A percentile compares a stretch with the other conserved stretches of the same genome.
Evolutionary conservation across 2,329 filamentous ascomycete species (phyloP).

Genomic region (Aureobasidium sp.): DNA sequence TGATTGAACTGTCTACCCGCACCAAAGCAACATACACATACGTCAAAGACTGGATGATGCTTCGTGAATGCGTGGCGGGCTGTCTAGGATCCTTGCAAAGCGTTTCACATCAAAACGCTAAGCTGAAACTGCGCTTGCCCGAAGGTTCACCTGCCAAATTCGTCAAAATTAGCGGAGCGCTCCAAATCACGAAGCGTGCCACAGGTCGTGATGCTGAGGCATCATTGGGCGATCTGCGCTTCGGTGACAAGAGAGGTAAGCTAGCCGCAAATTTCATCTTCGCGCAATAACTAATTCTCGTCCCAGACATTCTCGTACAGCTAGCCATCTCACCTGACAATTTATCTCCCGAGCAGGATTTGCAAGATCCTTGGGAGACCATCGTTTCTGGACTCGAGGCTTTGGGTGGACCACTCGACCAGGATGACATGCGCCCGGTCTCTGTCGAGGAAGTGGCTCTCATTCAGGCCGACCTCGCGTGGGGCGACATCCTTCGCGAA

Average conservation of each 20-base stretch:
- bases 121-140: constrained; percentile 84
- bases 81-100: constrained; percentile 88
- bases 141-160: constrained; percentile 97
- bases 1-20: constrained; percentile 92
- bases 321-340: constrained; percentile 86
- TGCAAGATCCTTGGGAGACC: constrained; percentile 93
- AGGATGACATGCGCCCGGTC: constrained; percentile 70
- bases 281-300: background rate
- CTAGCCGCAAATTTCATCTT: background rate
- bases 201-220: constrained; percentile 92
- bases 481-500: constrained; percentile 87
- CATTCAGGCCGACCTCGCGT: constrained; percentile 88
- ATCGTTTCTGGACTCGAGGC: constrained; percentile 94
- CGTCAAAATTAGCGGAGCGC: constrained; percentile 92
- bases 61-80: constrained; percentile 88
- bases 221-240: constrained; percentile 80
- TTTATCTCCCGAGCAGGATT: constrained; percentile 70
- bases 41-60: constrained; percentile 99
- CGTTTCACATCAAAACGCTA: constrained; percentile 96
- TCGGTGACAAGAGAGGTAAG: constrained; percentile 82
- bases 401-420: constrained; percentile 76
- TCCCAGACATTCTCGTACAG: constrained; percentile 69
- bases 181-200: constrained; percentile 93
- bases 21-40: constrained; percentile 98
- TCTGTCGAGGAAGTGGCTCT: constrained; percentile 93